Percentiles rank a stretch among this genome's conserved stretches.
Evolutionary conservation across 495 filamentous ascomycete species (phyloP).

Genomic region (Aspergillus incahuasiensis): DNA sequence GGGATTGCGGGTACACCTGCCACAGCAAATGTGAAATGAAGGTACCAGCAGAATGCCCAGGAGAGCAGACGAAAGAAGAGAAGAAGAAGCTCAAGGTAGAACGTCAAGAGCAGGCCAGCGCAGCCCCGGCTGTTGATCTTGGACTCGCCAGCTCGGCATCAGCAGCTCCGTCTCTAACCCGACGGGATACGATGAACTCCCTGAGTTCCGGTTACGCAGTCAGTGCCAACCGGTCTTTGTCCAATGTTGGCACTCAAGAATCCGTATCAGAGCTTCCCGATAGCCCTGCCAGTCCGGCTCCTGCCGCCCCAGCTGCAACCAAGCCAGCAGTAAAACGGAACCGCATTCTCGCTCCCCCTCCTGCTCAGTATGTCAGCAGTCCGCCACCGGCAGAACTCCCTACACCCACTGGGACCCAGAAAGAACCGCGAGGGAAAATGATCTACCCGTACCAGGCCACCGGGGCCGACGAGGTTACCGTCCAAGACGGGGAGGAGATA

Average conservation of each 20-base stretch:
- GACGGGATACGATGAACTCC: slow-evolving; percentile 90
- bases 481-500: slow-evolving; percentile 72
- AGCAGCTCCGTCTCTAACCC: slow-evolving; percentile 53
- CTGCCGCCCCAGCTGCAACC: slow-evolving; percentile 30
- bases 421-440: slow-evolving; percentile 77
- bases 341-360: slow-evolving; percentile 81
- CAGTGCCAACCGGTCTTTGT: slow-evolving; percentile 70
- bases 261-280: slow-evolving; percentile 19
- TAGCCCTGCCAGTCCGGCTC: slow-evolving; percentile 24
- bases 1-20: slow-evolving; percentile 94
- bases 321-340: slow-evolving; percentile 53
- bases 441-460: slow-evolving; percentile 77
- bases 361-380: slow-evolving; percentile 67
- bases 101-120: slow-evolving; percentile 73
- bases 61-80: slow-evolving; percentile 88
- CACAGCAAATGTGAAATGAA: slow-evolving; percentile 99
- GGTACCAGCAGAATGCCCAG: slow-evolving; percentile 90
- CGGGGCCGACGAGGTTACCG: slow-evolving; percentile 73
- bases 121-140: slow-evolving; percentile 38
- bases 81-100: slow-evolving; percentile 85
- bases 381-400: slow-evolving; percentile 42
- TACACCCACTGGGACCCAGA: slow-evolving; percentile 19
- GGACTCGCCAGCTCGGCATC: slow-evolving; percentile 35
- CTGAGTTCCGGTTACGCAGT: slow-evolving; percentile 84
- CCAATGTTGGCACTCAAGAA: slow-evolving; percentile 40